Conservation (phyloP, 2,329 filamentous ascomycete species). For the Incumbomyces delicatus region DNA sequence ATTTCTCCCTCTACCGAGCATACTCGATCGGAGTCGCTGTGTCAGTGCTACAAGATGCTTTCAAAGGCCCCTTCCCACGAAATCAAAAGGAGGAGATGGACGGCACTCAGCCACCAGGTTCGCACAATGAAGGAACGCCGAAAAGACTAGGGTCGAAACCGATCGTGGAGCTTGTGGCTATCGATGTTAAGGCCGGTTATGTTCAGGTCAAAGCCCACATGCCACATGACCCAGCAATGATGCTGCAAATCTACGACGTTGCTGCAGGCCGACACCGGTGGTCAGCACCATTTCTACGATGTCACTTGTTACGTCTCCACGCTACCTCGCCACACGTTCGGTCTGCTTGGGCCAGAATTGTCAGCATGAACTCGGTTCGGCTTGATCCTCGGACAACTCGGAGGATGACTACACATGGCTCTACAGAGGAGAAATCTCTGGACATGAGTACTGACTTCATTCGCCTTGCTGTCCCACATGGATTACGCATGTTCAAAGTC, state of each 20-base stretch:
- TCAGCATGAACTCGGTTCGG: slow-evolving; percentile 72
- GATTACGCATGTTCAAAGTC: slow-evolving; percentile 77
- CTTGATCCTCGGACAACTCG: slow-evolving; percentile 71
- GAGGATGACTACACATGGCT: slow-evolving; percentile 52
- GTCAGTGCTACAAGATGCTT: slow-evolving; percentile 63
- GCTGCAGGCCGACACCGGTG: slow-evolving; percentile 80
- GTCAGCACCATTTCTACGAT: slow-evolving; percentile 69
- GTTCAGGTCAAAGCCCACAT: slow-evolving; percentile 82
- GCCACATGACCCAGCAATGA: slow-evolving; percentile 79
- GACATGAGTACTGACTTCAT: slow-evolving; percentile 80
- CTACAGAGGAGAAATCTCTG: slow-evolving; percentile 67
- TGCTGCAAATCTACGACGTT: slow-evolving; percentile 77
- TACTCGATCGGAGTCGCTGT: slow-evolving; percentile 78
- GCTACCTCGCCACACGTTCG: slow-evolving; percentile 77
- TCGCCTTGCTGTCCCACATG: slow-evolving; percentile 78
- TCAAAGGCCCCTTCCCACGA: slow-evolving; percentile 30
- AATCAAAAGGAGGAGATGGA: slow-evolving; percentile 3
- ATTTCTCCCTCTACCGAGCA: slow-evolving; percentile 89
- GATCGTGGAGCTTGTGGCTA: slow-evolving; percentile 57
- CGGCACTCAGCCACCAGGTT: background rate
- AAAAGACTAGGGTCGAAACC: slow-evolving; percentile 17
- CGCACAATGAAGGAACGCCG: slow-evolving; percentile 10
- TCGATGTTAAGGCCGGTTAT: slow-evolving; percentile 73
- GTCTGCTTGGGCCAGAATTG: slow-evolving; percentile 72
- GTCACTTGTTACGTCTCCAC: slow-evolving; percentile 73